Evolutionary conservation across 1,284 basidiomycete genomes (phyloP).

Genomic region (Sanghuangporus sanghuang): DNA sequence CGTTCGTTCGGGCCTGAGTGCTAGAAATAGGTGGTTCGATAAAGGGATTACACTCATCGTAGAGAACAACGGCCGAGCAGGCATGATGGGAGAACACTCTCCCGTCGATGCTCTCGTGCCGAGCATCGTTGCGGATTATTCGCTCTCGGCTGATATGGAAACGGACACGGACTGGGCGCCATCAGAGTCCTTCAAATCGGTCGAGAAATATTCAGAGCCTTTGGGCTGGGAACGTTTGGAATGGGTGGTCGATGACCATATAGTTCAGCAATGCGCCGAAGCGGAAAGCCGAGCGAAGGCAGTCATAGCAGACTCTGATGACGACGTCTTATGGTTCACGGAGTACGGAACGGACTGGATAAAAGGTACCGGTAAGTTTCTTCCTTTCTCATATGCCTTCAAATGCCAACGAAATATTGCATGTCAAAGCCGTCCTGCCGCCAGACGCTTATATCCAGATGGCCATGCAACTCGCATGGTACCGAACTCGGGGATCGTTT

Average conservation of each 20-base stretch:
- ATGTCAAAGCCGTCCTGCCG: conserved; percentile 58
- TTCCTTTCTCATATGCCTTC: neutral
- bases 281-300: conserved; percentile 57
- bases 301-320: conserved; percentile 79
- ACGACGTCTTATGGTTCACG: conserved; percentile 79
- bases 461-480: conserved; percentile 92
- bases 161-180: conserved; percentile 29
- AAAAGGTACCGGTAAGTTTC: conserved; percentile 61
- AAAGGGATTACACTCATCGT: conserved; percentile 83
- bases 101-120: conserved; percentile 91
- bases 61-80: conserved; percentile 82
- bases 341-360: conserved; percentile 93
- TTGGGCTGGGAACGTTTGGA: conserved; percentile 64
- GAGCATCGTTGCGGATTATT: conserved; percentile 86
- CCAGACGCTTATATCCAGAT: conserved; percentile 94
- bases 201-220: neutral
- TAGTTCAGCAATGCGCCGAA: conserved; percentile 51
- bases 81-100: conserved; percentile 90
- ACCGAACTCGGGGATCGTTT: conserved; percentile 70
- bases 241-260: conserved; percentile 69
- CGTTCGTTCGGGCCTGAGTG: conserved; percentile 64
- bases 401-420: neutral
- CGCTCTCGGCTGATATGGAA: conserved; percentile 62
- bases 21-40: conserved; percentile 90
- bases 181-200: neutral